phyloP scores from a whole-genome alignment of 257 asterid species.

The Fraxinus anomala region DNA sequence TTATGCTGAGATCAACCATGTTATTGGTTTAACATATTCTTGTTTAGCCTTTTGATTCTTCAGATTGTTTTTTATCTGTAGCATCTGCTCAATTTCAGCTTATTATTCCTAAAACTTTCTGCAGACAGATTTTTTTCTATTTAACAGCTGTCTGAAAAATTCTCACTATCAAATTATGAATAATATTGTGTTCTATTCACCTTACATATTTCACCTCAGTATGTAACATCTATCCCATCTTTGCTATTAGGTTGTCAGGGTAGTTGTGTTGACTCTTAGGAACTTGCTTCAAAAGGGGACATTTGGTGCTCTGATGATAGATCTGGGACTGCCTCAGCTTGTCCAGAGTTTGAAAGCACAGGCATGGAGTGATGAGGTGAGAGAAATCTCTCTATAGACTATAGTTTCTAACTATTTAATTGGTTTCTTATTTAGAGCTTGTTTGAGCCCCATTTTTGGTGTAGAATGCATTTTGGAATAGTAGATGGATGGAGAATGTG shows the following conservation, averaged over 20 bases:
- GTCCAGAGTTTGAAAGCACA: constrained; percentile 88
- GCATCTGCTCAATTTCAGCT: constrained; percentile 24
- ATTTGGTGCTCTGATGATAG: constrained; percentile 83
- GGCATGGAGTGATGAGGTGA: constrained; percentile 97
- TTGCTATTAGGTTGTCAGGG: constrained; percentile 72
- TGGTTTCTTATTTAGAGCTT: too few relatives aligned
- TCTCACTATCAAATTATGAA: constrained; percentile 23
- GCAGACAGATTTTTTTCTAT: too few relatives aligned
- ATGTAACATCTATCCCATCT: not conserved
- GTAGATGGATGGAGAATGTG: too few relatives aligned
- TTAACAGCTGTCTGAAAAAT: too few relatives aligned
- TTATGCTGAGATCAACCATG: constrained; percentile 7
- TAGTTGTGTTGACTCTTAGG: constrained; percentile 79
- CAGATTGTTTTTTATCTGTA: constrained; percentile 13
- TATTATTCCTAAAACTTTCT: constrained; percentile 4
- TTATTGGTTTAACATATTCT: not conserved
- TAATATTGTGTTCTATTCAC: not conserved
- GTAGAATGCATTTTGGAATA: too few relatives aligned
- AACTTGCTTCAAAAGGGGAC: constrained; percentile 80
- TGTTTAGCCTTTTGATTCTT: constrained; percentile 12
- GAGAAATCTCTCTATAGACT: constrained; percentile 16
- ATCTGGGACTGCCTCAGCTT: constrained; percentile 73
- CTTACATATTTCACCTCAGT: too few relatives aligned
- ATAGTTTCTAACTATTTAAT: not conserved
- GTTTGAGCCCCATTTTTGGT: too few relatives aligned